Evolutionary conservation across 331 rosid species (phyloP).

Genomic region (Pyracantha coccinea): DNA sequence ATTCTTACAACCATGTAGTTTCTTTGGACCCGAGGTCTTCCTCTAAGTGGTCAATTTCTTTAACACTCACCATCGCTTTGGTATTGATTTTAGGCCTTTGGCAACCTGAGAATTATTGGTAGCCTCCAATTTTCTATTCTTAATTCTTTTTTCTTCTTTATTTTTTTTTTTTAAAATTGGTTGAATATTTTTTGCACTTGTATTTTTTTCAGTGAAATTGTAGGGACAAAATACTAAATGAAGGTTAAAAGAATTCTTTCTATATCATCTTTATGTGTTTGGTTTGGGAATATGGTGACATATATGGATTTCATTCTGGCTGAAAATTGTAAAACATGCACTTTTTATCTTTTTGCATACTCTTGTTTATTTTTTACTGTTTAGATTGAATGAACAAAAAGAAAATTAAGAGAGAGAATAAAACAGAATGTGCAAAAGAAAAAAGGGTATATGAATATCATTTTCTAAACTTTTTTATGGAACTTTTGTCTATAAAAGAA

Average conservation of each 20-base stretch:
- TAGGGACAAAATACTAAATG: not conserved
- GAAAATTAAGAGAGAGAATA: too few relatives aligned
- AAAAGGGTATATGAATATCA: too few relatives aligned
- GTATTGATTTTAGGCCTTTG: constrained; percentile 5
- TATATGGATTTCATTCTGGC: not conserved
- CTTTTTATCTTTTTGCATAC: not conserved
- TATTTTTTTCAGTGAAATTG: not conserved
- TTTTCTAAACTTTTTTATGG: not conserved
- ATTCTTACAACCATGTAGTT: constrained; percentile 32
- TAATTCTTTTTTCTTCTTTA: too few relatives aligned
- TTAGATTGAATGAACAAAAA: too few relatives aligned
- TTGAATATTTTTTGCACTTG: not conserved
- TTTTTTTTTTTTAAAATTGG: not conserved
- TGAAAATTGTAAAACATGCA: not conserved
- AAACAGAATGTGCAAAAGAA: not conserved
- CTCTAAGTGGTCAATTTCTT: constrained; percentile 20
- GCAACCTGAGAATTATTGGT: not conserved
- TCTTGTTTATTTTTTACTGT: not conserved
- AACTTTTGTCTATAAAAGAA: not conserved
- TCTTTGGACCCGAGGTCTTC: constrained; percentile 5
- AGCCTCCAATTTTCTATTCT: not conserved
- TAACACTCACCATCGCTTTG: constrained; percentile 13
- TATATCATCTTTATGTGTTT: too few relatives aligned
- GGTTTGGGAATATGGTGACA: too few relatives aligned
- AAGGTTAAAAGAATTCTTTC: not conserved